These are phyloP conservation scores for Candida ficus DNA, from an alignment of 805 yeast genomes.

Conservation along the genomic window DNA sequence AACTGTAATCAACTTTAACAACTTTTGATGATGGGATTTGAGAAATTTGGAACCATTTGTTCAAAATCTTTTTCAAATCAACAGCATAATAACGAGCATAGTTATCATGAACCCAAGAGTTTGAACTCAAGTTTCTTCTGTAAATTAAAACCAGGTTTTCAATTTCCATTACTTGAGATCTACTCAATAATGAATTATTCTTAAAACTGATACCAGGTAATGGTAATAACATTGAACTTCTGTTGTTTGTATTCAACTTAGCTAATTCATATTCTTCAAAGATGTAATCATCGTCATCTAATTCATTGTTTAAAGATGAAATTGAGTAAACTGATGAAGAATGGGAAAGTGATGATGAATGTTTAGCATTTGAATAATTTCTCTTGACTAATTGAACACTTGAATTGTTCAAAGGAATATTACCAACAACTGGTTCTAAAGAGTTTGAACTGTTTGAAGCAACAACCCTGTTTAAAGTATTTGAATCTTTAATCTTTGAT, in stretches of 20 bases:
- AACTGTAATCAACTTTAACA: conserved; percentile 12
- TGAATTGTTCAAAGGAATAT: conserved; percentile 12
- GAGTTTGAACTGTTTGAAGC: conserved; percentile 1
- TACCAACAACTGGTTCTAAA: background rate
- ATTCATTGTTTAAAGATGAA: conserved; percentile 24
- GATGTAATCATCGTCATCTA: conserved; percentile 38
- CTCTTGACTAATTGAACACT: conserved; percentile 47
- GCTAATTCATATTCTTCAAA: conserved; percentile 57
- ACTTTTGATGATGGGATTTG: conserved; percentile 30
- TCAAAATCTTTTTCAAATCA: conserved; percentile 24
- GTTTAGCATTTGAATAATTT: conserved; percentile 32
- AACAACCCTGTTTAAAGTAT: background rate
- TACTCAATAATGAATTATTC: conserved; percentile 20
- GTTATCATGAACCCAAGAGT: conserved; percentile 20
- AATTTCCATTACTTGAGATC: conserved; percentile 27
- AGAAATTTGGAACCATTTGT: conserved; percentile 53
- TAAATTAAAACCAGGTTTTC: conserved; percentile 48
- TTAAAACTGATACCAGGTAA: conserved; percentile 22
- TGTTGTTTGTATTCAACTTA: conserved; percentile 34
- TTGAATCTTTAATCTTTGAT: conserved; percentile 31
- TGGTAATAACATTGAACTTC: conserved; percentile 34
- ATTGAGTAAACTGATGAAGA: conserved; percentile 29
- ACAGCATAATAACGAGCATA: conserved; percentile 18
- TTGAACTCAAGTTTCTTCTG: conserved; percentile 39
- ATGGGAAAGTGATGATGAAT: conserved; percentile 31